A percentile compares a stretch with the other conserved stretches of the same genome.
These are phyloP conservation scores for Exserohilum rostratum DNA, from an alignment of 2,329 filamentous ascomycete genomes.

Conservation along the genomic window DNA sequence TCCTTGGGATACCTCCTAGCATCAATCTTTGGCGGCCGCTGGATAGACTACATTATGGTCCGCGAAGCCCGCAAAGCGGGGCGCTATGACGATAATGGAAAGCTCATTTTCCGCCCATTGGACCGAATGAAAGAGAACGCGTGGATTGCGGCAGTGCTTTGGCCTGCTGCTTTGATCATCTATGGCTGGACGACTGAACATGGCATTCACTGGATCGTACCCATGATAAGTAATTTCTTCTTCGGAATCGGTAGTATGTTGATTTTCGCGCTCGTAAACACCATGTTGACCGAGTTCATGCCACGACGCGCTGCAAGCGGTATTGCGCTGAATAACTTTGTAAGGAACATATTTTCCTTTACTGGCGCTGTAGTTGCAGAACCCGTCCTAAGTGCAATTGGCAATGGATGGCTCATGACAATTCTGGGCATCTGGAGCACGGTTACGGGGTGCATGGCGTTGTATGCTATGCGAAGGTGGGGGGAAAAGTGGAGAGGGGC, in stretches of 20 bases:
- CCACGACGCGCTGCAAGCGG: slow-evolving; percentile 43
- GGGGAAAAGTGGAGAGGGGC: slow-evolving; percentile 66
- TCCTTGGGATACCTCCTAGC: slow-evolving; percentile 46
- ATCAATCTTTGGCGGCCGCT: slow-evolving; percentile 46
- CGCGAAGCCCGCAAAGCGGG: slow-evolving; percentile 47
- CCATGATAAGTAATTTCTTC: slow-evolving; percentile 50
- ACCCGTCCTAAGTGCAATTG: slow-evolving; percentile 43
- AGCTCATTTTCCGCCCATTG: slow-evolving; percentile 44
- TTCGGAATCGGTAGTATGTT: slow-evolving; percentile 50
- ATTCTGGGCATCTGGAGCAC: slow-evolving; percentile 56
- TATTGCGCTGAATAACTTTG: slow-evolving; percentile 50
- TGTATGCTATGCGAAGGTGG: slow-evolving; percentile 67
- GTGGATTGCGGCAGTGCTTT: slow-evolving; percentile 46
- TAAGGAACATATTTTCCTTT: slow-evolving; percentile 47
- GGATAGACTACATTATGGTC: slow-evolving; percentile 50
- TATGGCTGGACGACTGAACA: slow-evolving; percentile 47
- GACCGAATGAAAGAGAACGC: slow-evolving; percentile 52
- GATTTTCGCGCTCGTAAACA: slow-evolving; percentile 46
- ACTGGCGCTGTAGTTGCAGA: slow-evolving; percentile 46
- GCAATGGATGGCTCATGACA: slow-evolving; percentile 50
- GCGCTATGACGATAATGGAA: slow-evolving; percentile 44
- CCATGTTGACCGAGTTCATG: slow-evolving; percentile 52
- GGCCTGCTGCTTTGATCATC: slow-evolving; percentile 45
- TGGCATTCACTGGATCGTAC: slow-evolving; percentile 42
- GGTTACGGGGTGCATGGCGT: slow-evolving; percentile 53